phyloP scores from a whole-genome alignment of 2,329 filamentous ascomycete genomes.

The Ceratocystis smalleyi region DNA sequence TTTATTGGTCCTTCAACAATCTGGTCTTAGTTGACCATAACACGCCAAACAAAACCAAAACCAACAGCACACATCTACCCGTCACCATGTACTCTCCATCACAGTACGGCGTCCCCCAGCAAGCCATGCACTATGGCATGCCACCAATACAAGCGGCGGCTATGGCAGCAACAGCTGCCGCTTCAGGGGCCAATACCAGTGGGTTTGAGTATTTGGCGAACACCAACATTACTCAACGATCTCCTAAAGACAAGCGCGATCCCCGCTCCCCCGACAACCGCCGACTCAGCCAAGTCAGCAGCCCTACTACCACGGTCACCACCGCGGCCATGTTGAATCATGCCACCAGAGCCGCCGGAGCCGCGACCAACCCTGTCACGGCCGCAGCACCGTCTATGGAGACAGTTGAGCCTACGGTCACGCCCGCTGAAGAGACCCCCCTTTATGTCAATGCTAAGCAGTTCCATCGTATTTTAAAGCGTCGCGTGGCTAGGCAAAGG shows the following conservation, averaged over 20 bases:
- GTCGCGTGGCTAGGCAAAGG: conserved; percentile 80
- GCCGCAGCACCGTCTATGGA: conserved; percentile 61
- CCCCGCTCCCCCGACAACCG: conserved; percentile 55
- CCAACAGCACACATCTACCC: neutral
- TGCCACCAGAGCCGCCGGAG: conserved; percentile 34
- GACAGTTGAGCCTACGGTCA: conserved; percentile 46
- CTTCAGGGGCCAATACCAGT: conserved; percentile 48
- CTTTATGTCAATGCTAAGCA: conserved; percentile 98
- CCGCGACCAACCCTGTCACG: conserved; percentile 66
- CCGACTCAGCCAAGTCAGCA: conserved; percentile 62
- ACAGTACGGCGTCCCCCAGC: conserved; percentile 56
- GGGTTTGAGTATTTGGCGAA: conserved; percentile 59
- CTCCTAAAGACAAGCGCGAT: conserved; percentile 47
- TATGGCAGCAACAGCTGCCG: conserved; percentile 82
- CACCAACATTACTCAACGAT: conserved; percentile 33
- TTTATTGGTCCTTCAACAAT: conserved; percentile 2
- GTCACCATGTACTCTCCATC: conserved; percentile 51
- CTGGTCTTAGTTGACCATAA: neutral
- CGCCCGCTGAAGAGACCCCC: conserved; percentile 71
- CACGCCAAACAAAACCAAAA: neutral
- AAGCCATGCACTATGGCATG: conserved; percentile 70
- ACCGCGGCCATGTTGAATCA: conserved; percentile 66
- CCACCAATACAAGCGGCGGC: conserved; percentile 76
- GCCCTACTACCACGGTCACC: conserved; percentile 58
- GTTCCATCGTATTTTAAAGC: conserved; percentile 91